Evolutionary conservation across 208 protist genomes (phyloP), one percentile per base, ranked within the genome.

Genomic region (Leishmania gerbilli): DNA sequence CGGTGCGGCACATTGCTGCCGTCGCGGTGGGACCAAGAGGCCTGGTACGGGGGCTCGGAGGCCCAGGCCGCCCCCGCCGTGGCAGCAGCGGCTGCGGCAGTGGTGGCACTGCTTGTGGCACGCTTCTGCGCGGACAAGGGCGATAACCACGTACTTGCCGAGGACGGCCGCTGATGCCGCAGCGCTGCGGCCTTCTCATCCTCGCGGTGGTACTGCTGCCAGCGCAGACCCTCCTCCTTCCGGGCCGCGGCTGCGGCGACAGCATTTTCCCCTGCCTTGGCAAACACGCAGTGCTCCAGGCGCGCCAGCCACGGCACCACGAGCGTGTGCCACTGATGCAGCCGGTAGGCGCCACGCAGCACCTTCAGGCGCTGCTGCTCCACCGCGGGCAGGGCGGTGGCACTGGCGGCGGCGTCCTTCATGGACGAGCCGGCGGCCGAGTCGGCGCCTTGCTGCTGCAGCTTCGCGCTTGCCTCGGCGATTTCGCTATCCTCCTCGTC

Each of bases 341-440:
- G 76, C 3, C 82, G 87, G 62, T 88, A 92, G 37, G 89, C 89
- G 9, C 86, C 74, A 49, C 84, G 77, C 17, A 88, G 71, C 47
- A 37, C 42, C 81, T 74, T 81, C 42, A 64, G 69, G 60, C 72
- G 79, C 49, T 53, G 34, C 37, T 79, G 77, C 68, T 84, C 79
- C 19, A 60, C 55, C 6, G 71, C 51, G n/a, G 64, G 56, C 58
- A 40, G 42, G 5, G 9, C 6, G 31, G 58, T 31, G 17, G 68
- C 4, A 6, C 56, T 64, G 55, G 17, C 21, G 45, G 49, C 15
- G 34, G 27, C 1, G 53, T 45, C n/a, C 69, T 65, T 9, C 45
- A 31, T 34, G 27, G 37, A 53, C 2, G 68, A 47, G 27, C 24
- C 24, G 45, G 42, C 42, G 45, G 42, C 31, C 27, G 68, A 53